Evolutionary conservation across 2,329 filamentous ascomycete species (phyloP).

Genomic region (Aspergillus sp.): DNA sequence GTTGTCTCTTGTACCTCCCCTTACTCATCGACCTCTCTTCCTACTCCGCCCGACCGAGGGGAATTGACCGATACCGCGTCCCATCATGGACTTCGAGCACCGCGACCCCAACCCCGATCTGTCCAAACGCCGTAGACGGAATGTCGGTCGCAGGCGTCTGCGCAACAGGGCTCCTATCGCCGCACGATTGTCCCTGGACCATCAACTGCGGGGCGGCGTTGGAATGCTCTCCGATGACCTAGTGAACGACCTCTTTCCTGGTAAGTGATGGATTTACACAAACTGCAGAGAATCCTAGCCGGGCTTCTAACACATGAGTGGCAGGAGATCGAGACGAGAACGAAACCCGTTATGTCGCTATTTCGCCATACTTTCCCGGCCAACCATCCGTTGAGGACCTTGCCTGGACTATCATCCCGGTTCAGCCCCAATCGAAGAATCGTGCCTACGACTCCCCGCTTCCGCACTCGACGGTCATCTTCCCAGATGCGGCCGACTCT

Average conservation of each 20-base stretch:
- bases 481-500: conserved; percentile 69
- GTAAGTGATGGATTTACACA: conserved; percentile 30
- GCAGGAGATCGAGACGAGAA: conserved; percentile 22
- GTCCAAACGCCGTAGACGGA: conserved; percentile 53
- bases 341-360: conserved; percentile 44
- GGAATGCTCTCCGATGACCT: conserved; percentile 86
- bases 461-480: conserved; percentile 73
- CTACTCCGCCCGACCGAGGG: conserved; percentile 17
- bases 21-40: conserved; percentile 10
- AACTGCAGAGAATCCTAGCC: conserved; percentile 4
- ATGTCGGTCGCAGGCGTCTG: conserved; percentile 43
- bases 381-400: conserved; percentile 55
- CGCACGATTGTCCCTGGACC: conserved; percentile 79
- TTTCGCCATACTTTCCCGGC: conserved; percentile 46
- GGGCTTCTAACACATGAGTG: background rate
- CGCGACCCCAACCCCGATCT: conserved; percentile 40
- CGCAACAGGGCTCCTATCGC: conserved; percentile 70
- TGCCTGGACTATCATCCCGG: conserved; percentile 82
- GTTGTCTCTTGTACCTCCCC: background rate
- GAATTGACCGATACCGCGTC: conserved; percentile 17
- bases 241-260: conserved; percentile 74
- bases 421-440: conserved; percentile 53
- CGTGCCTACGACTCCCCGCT: conserved; percentile 58
- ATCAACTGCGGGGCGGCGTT: conserved; percentile 79
- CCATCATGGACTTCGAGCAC: conserved; percentile 45